Conservation (phyloP, 768 basidiomycete genomes). For the Jaapia argillacea region DNA sequence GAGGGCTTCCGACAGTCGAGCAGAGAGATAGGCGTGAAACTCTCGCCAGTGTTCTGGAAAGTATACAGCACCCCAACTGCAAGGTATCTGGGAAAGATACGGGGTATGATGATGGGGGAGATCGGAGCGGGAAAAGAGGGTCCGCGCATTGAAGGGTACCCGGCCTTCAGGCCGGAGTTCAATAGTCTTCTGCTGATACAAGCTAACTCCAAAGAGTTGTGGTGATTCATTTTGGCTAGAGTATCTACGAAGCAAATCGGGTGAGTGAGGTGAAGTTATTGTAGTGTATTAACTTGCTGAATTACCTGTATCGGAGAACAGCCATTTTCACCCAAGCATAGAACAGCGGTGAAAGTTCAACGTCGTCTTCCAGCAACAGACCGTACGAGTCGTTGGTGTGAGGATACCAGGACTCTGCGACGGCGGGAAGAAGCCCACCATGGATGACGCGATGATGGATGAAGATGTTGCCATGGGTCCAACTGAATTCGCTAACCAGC, state of each 20-base stretch:
- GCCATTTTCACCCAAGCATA: slow-evolving; percentile 81
- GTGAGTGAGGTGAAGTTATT: slow-evolving; percentile 2
- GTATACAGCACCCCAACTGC: slow-evolving; percentile 89
- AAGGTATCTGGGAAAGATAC: slow-evolving; percentile 80
- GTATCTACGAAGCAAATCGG: slow-evolving; percentile 47
- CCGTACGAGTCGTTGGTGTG: slow-evolving; percentile 63
- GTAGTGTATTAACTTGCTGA: too few species aligned
- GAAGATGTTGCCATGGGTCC: slow-evolving; percentile 50
- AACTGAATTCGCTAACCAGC: slow-evolving; percentile 38
- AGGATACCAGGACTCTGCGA: slow-evolving; percentile 90
- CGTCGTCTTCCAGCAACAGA: slow-evolving; percentile 76
- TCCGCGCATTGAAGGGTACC: slow-evolving; percentile 54
- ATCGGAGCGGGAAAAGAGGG: slow-evolving; percentile 35
- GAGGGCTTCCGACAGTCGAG: slow-evolving; percentile 52
- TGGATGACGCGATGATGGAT: slow-evolving; percentile 69
- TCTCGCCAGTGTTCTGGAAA: slow-evolving; percentile 86
- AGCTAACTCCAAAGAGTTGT: slow-evolving; percentile 67
- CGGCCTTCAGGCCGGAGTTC: slow-evolving; percentile 65
- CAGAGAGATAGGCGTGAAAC: slow-evolving; percentile 68
- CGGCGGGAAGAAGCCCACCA: slow-evolving; percentile 71
- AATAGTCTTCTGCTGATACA: slow-evolving; percentile 80
- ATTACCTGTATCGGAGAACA: slow-evolving; percentile 64
- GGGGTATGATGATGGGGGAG: slow-evolving; percentile 43
- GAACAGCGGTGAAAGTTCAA: slow-evolving; percentile 76
- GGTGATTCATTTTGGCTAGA: slow-evolving; percentile 31